These are phyloP conservation scores for Fusarium heterosporum DNA, from an alignment of 2,329 filamentous ascomycete genomes.

Conservation along the genomic window DNA sequence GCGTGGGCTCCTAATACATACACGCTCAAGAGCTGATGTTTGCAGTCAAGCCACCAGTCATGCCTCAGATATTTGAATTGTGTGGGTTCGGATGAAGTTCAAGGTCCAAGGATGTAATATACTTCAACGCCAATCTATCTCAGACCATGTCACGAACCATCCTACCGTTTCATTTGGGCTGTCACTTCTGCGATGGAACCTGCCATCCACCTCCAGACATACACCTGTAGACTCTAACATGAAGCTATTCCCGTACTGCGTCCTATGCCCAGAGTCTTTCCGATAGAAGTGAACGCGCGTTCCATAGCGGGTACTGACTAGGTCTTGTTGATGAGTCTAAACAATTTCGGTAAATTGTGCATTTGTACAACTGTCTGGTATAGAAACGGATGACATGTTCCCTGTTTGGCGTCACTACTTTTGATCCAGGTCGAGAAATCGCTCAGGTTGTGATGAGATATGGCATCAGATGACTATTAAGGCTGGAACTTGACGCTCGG, in stretches of 20 bases:
- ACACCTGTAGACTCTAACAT: background rate
- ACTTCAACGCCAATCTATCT: background rate
- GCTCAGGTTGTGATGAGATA: background rate
- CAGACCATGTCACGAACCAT: background rate
- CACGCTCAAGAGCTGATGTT: background rate
- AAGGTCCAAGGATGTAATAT: slow-evolving; percentile 5
- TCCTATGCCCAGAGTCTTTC: slow-evolving; percentile 3
- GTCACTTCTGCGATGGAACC: slow-evolving; percentile 21
- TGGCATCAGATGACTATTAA: background rate
- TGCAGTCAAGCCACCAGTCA: slow-evolving; percentile 8
- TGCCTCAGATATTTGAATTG: background rate
- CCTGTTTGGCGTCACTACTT: slow-evolving; percentile 1
- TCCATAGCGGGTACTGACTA: slow-evolving; percentile 26
- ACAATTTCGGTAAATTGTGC: slow-evolving; percentile 28
- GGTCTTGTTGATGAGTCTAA: slow-evolving; percentile 14
- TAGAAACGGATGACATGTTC: background rate
- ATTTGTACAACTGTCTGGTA: slow-evolving; percentile 24
- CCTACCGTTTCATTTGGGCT: slow-evolving; percentile 1
- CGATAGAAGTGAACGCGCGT: slow-evolving; percentile 40
- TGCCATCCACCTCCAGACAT: background rate
- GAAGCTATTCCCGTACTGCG: slow-evolving; percentile 18
- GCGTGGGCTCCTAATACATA: slow-evolving; percentile 11
- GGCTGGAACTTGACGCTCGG: background rate
- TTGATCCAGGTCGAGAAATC: slow-evolving; percentile 5
- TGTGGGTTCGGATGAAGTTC: slow-evolving; percentile 1